These are phyloP conservation scores for Hypoxylon trugodes DNA, from an alignment of 495 filamentous ascomycete species.

Conservation along the genomic window DNA sequence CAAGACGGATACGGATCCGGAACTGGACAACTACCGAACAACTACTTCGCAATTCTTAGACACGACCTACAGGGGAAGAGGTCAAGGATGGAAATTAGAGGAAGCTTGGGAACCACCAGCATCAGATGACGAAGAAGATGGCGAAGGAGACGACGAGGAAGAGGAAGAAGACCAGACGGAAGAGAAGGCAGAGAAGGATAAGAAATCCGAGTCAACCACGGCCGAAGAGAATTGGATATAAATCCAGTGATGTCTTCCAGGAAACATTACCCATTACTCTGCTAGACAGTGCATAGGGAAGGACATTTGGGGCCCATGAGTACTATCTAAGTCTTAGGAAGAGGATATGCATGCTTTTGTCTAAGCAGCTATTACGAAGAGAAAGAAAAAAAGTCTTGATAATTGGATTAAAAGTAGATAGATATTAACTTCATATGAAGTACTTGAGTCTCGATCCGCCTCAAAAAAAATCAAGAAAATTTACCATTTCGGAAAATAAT, in stretches of 20 bases:
- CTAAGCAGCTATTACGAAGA: too few species aligned
- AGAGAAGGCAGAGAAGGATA: conserved; percentile 39
- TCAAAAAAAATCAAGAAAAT: conserved; percentile 32
- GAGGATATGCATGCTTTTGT: conserved; percentile 1
- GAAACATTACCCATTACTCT: background rate
- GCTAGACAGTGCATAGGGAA: conserved; percentile 2
- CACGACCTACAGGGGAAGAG: conserved; percentile 51
- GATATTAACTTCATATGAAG: background rate
- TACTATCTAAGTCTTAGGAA: conserved; percentile 14
- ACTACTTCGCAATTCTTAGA: conserved; percentile 61
- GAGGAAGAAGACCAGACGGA: conserved; percentile 41
- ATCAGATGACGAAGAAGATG: conserved; percentile 65
- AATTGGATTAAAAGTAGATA: conserved; percentile 5
- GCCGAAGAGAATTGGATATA: conserved; percentile 42
- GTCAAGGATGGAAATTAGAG: conserved; percentile 83
- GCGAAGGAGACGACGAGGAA: conserved; percentile 57
- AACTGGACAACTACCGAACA: conserved; percentile 54
- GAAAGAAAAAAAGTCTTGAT: conserved; percentile 28
- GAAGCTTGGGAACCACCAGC: conserved; percentile 81
- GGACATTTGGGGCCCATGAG: conserved; percentile 5
- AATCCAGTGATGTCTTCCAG: conserved; percentile 13
- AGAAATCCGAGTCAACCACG: conserved; percentile 35
- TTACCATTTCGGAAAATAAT: background rate
- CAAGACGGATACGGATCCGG: conserved; percentile 49
- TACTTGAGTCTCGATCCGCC: background rate